phyloP scores from a whole-genome alignment of 1,284 basidiomycete species.

The Tilletia indica region DNA sequence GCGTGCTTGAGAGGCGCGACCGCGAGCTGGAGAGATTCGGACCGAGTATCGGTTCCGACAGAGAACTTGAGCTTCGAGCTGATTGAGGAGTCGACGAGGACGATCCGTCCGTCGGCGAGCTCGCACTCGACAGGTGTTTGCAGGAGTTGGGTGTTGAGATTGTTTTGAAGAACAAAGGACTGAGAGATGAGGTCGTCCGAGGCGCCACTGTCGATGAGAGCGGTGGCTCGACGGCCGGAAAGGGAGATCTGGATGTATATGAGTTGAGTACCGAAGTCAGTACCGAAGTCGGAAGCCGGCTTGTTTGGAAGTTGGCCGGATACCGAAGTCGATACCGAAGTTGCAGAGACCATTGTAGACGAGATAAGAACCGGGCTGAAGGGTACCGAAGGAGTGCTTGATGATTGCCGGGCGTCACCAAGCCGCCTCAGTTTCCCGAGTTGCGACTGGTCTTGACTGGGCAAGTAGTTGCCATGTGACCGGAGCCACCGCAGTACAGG shows the following conservation, averaged over 20 bases:
- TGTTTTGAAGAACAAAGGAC: not conserved
- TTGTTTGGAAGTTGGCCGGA: not conserved
- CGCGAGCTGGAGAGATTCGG: conserved; percentile 4
- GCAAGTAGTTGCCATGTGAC: conserved; percentile 5
- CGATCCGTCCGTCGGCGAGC: conserved; percentile 5
- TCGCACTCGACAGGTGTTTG: conserved; percentile 8
- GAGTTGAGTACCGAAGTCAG: conserved; percentile 1
- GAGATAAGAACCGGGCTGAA: not conserved
- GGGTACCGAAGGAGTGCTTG: not conserved
- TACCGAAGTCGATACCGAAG: conserved; percentile 1
- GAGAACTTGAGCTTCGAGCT: conserved; percentile 7
- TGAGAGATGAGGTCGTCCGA: conserved; percentile 18
- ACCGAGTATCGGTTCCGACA: conserved; percentile 9
- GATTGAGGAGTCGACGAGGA: conserved; percentile 17
- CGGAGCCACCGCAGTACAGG: conserved; percentile 13
- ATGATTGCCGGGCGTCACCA: conserved; percentile 12
- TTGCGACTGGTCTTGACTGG: not conserved
- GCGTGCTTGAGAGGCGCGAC: conserved; percentile 14
- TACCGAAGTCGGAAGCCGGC: not conserved
- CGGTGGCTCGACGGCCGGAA: conserved; percentile 16
- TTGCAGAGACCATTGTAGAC: no score
- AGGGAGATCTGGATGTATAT: not conserved
- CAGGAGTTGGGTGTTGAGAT: not conserved
- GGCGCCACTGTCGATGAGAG: conserved; percentile 17
- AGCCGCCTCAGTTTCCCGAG: conserved; percentile 10